Evolutionary conservation across 2,329 filamentous ascomycete species (phyloP), one percentile per base, ranked within the genome.

Genomic region (Elsinoe ampelina): DNA sequence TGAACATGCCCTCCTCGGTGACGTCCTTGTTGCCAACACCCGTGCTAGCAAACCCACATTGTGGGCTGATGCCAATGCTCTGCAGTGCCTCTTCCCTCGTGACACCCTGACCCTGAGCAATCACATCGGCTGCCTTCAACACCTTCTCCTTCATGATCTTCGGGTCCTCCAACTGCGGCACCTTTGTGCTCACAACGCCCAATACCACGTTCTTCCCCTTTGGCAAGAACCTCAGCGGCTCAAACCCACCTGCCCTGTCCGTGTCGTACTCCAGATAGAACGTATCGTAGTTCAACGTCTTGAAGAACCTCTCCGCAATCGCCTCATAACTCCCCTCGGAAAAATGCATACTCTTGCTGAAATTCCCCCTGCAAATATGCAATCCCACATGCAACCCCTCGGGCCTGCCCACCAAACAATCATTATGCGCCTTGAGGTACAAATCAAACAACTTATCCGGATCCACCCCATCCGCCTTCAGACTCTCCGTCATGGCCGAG

Each of bases 231-330:
- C 68, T 66, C 30, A 71, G 63, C 5, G 69, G 69, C 61, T 71
- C 69, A 60, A 71, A 71, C 20, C 69, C 69, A 54, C 69, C 69
- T 30, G 66, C 68, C 19, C 69, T 66, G 17, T 65, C 64, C 58
- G 70, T 70, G 61, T 71, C 69, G 62, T 70, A 71, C 59, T 71
- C 69, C 43, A 71, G 65, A 62, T 71, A 71, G 62, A 70, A 70
- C 30, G 69, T 71, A 59, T 71, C 68, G 58, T 69, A 71, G 60
- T 70, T 67, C 57, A 71, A 65, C 1, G 66, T 64, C 60, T 66
- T 66, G 65, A 71, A 71, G 64, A 71, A 68, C 11, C 59, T 62
- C 64, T 69, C 64, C 13, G 69, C 69, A 58, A 71, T 71, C 22
- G 63, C 61, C 60, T 71, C 69, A 61, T 71, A 71, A 39, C 63